A percentile compares a stretch with the other conserved stretches of the same genome.
These are phyloP conservation scores for Candida nonsorbophila DNA, from an alignment of 805 yeast species.

Conservation along the genomic window DNA sequence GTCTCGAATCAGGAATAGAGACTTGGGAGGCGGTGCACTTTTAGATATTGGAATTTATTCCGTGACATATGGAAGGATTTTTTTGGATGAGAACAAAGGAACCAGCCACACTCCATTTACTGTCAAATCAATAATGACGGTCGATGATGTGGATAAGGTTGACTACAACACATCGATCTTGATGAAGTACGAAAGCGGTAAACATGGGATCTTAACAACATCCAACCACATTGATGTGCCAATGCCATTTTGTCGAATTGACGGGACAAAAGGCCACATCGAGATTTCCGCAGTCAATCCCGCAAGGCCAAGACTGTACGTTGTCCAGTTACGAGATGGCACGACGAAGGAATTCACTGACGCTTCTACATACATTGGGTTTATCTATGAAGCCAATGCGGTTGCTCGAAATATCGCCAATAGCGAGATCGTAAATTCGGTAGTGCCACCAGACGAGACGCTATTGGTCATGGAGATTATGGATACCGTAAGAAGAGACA, in stretches of 20 bases:
- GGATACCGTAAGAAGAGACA: constrained; percentile 42
- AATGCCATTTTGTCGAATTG: constrained; percentile 24
- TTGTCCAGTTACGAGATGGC: constrained; percentile 25
- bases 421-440: constrained; percentile 31
- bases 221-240: constrained; percentile 22
- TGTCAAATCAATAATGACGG: constrained; percentile 25
- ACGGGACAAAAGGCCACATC: constrained; percentile 26
- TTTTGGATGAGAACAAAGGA: constrained; percentile 30
- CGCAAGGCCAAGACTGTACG: constrained; percentile 26
- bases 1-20: constrained; percentile 38
- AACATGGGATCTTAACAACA: constrained; percentile 33
- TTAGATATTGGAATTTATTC: constrained; percentile 54
- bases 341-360: constrained; percentile 23
- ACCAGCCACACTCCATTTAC: constrained; percentile 20
- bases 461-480: constrained; percentile 41
- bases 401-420: constrained; percentile 40
- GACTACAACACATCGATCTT: constrained; percentile 37
- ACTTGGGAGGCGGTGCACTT: constrained; percentile 52
- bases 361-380: constrained; percentile 39
- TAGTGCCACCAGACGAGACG: constrained; percentile 42
- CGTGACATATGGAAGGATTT: constrained; percentile 39
- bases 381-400: constrained; percentile 53
- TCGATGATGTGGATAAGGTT: constrained; percentile 32
- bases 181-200: constrained; percentile 33
- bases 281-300: constrained; percentile 24